Evolutionary conservation across 495 filamentous ascomycete genomes (phyloP), one percentile per base, ranked within the genome.

Genomic region (Penicillium alfredii): DNA sequence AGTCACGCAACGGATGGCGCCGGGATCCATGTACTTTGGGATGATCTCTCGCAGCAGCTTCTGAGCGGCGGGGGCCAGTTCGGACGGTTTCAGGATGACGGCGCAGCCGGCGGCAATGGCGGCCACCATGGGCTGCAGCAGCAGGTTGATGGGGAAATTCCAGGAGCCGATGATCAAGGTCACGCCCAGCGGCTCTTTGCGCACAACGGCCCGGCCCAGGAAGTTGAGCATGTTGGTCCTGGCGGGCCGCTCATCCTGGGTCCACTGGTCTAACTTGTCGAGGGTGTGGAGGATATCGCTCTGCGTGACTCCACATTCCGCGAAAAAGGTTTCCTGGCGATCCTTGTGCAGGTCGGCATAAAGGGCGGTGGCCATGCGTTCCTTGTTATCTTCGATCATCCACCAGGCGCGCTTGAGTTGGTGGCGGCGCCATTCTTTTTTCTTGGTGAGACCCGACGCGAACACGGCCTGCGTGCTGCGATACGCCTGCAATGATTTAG

Each of bases 81-180:
- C 88, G 3, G 80, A 85, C 7, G 88, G 88, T 61, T 96, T 96
- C 42, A 94, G 47, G 5, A 95, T 69, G 24, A 72, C 80, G 9
- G 86, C 82, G 54, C 85, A 89, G 20, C 89, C 89, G 8, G 88
- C 87, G 14, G 80, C 77, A 37, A 94, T 93, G 25, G 88, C 89
- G 12, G 86, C 89, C 30, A 93, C 64, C 25, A 94, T 53, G 12
- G 89, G 88, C 22, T 75, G 72, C 13, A 95, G 40, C 12, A 77
- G 61, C 1, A 94, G 71, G 45, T 82, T 75, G 35, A 90, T 44
- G 1, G 89, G 88, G 56, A 84, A 92, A 62, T 96, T 95, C 71
- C 82, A 96, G 23, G 86, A 74, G 51, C 88, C 88, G 52, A 96
- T 89, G 53, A 94, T 79, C 22, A 95, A 66, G 0, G 86, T 75